Conservation (phyloP, 2,329 filamentous ascomycete species). For the Drechslerella coelobrocha region DNA sequence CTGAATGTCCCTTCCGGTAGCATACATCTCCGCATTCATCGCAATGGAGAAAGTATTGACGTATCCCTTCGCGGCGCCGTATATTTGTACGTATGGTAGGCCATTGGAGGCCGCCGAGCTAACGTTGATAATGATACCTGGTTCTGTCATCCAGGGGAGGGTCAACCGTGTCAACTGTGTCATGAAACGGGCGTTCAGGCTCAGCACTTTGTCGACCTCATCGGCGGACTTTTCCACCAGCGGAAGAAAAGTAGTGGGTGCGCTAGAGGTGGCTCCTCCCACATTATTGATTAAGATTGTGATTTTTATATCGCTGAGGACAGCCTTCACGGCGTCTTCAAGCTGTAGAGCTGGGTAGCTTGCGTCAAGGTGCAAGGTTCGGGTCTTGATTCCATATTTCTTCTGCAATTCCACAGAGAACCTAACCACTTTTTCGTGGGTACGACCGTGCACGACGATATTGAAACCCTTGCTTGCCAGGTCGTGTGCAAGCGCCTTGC, state of each 20-base stretch:
- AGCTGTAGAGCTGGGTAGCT: constrained; percentile 86
- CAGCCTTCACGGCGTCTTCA: constrained; percentile 67
- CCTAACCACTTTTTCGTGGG: constrained; percentile 81
- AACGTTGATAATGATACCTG: constrained; percentile 35
- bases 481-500: constrained; percentile 92
- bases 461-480: constrained; percentile 93
- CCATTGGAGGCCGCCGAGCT: constrained; percentile 25
- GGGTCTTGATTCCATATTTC: constrained; percentile 75
- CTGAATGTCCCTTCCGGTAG: constrained; percentile 33
- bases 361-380: constrained; percentile 57
- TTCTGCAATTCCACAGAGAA: constrained; percentile 76
- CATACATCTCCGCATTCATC: constrained; percentile 36
- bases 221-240: constrained; percentile 20
- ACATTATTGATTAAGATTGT: constrained; percentile 41
- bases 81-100: constrained; percentile 38
- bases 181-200: constrained; percentile 34
- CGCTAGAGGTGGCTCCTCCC: constrained; percentile 21
- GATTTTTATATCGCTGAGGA: constrained; percentile 28
- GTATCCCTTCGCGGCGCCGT: constrained; percentile 27
- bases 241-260: constrained; percentile 13
- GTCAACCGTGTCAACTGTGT: constrained; percentile 28
- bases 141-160: constrained; percentile 39
- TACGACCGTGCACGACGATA: constrained; percentile 90
- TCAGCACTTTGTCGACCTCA: constrained; percentile 34
- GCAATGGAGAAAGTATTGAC: constrained; percentile 36